These are phyloP conservation scores for Paralagenidium karlingii DNA, from an alignment of 352 stramenopile species.

Conservation along the genomic window DNA sequence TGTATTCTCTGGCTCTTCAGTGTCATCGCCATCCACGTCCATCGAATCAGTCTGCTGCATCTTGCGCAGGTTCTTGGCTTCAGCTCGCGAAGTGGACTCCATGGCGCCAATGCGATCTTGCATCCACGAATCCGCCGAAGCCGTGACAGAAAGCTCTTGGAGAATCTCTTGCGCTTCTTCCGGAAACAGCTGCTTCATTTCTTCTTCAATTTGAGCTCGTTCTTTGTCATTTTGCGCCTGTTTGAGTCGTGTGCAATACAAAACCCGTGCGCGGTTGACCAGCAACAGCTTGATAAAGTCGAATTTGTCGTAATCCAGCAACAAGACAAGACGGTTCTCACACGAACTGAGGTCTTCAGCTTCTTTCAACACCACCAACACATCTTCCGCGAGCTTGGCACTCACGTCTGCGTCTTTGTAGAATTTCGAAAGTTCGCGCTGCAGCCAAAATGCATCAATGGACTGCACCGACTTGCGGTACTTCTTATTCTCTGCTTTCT, in stretches of 20 bases:
- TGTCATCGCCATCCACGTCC: no score
- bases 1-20: neutral
- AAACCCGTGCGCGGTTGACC: constrained; percentile 92
- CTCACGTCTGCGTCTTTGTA: constrained; percentile 93
- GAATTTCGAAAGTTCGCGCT: constrained; percentile 92
- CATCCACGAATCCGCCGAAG: constrained; percentile 90
- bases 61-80: constrained; percentile 74
- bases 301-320: constrained; percentile 99
- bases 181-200: constrained; percentile 77
- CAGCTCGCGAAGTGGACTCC: constrained; percentile 66
- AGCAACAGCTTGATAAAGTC: constrained; percentile 98
- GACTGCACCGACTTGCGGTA: constrained; percentile 88
- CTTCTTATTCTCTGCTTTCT: constrained; percentile 10
- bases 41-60: constrained; percentile 38
- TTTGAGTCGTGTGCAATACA: constrained; percentile 96
- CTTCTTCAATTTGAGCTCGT: constrained; percentile 80
- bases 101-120: constrained; percentile 84
- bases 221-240: constrained; percentile 91
- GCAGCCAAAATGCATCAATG: constrained; percentile 98
- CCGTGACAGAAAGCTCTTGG: constrained; percentile 81
- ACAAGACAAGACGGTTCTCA: constrained; percentile 95
- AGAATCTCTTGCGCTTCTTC: constrained; percentile 84
- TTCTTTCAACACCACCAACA: constrained; percentile 64
- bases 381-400: constrained; percentile 86
- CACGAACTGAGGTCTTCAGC: constrained; percentile 72